These are phyloP conservation scores for Tolypocladium ovalisporum DNA, from an alignment of 2,329 filamentous ascomycete species.

Conservation along the genomic window DNA sequence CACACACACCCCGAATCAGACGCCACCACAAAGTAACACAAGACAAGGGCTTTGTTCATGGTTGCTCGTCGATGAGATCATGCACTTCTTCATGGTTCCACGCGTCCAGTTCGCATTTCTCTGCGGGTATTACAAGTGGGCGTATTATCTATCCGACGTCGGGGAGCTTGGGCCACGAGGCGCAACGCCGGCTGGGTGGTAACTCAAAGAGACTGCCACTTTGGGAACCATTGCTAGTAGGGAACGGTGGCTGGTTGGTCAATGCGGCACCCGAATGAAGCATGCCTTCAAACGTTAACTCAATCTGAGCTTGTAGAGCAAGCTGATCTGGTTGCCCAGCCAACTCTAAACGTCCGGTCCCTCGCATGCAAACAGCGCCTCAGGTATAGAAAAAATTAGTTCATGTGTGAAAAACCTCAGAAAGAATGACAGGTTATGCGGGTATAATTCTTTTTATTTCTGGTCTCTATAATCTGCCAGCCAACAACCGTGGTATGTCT, in stretches of 20 bases:
- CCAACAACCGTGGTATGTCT: not conserved
- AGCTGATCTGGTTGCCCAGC: not conserved
- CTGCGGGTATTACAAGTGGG: not conserved
- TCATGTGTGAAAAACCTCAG: not conserved
- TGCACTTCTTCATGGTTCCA: not conserved
- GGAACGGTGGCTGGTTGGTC: not conserved
- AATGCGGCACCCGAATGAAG: not conserved
- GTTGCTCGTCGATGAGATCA: not conserved
- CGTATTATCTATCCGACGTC: not conserved
- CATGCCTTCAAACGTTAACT: not conserved
- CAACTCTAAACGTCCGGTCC: not conserved
- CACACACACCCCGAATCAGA: not conserved
- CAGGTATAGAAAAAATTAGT: too few relatives aligned
- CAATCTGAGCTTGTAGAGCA: not conserved
- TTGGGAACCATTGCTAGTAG: not conserved
- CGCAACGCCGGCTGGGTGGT: not conserved
- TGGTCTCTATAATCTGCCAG: not conserved
- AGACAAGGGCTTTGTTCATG: not conserved
- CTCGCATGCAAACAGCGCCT: not conserved
- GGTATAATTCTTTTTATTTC: not conserved
- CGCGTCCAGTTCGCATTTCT: not conserved
- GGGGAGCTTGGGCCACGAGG: not conserved
- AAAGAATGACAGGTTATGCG: not conserved
- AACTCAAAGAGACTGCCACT: not conserved
- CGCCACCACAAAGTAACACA: not conserved